These are phyloP conservation scores for Lachancea cidri DNA, from an alignment of 805 yeast genomes.

Conservation along the genomic window DNA sequence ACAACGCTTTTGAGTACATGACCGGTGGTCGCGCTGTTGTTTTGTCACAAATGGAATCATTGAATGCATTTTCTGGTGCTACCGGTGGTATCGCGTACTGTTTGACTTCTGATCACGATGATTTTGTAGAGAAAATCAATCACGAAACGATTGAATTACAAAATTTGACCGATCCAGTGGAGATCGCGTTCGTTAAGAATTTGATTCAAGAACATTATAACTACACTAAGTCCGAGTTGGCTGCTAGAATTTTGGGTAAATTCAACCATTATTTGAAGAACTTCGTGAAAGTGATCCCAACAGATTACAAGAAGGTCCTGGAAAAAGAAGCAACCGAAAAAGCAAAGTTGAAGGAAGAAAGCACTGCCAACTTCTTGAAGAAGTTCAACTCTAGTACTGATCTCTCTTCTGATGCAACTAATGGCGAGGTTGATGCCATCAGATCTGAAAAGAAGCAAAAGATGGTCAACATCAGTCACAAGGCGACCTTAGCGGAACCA, in stretches of 20 bases:
- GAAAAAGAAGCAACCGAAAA: slow-evolving; percentile 71
- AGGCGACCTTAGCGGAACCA: slow-evolving; percentile 56
- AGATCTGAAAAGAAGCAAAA: slow-evolving; percentile 33
- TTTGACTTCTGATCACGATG: slow-evolving; percentile 84
- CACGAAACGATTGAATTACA: slow-evolving; percentile 75
- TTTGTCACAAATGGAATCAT: slow-evolving; percentile 84
- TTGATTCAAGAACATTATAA: slow-evolving; percentile 93
- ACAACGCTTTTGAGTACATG: slow-evolving; percentile 99
- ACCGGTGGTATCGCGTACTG: slow-evolving; percentile 99
- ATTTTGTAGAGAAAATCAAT: slow-evolving; percentile 76
- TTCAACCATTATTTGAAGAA: slow-evolving; percentile 85
- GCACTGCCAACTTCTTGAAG: slow-evolving; percentile 59
- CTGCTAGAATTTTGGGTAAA: slow-evolving; percentile 73
- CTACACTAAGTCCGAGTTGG: slow-evolving; percentile 88
- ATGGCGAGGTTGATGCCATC: slow-evolving; percentile 73
- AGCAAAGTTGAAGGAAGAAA: slow-evolving; percentile 51
- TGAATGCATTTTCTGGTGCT: slow-evolving; percentile 90
- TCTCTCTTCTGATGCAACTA: slow-evolving; percentile 80
- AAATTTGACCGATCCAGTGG: slow-evolving; percentile 75
- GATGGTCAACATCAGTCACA: slow-evolving; percentile 24
- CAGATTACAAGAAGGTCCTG: slow-evolving; percentile 84
- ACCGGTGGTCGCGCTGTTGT: slow-evolving; percentile 98
- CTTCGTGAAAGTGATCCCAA: slow-evolving; percentile 90
- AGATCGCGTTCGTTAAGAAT: slow-evolving; percentile 90
- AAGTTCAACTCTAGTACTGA: slow-evolving; percentile 64